A percentile compares a stretch with the other conserved stretches of the same genome.
These are phyloP conservation scores for Brassica incana DNA, from an alignment of 345 rosid genomes.

Conservation along the genomic window DNA sequence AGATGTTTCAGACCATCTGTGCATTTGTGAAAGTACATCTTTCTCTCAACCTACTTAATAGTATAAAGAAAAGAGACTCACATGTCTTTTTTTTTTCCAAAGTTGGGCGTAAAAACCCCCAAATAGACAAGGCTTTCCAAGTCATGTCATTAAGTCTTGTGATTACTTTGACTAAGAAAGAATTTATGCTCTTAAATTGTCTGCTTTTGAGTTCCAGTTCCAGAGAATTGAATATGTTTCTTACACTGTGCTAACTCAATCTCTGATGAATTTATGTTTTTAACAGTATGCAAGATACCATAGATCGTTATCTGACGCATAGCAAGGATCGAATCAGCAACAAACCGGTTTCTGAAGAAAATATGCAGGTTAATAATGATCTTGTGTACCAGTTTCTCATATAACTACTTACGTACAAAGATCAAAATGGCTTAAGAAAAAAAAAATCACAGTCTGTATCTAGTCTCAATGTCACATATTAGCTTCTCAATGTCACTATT, in stretches of 20 bases:
- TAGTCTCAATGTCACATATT: neutral
- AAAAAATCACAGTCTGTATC: neutral
- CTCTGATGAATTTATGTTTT: constrained; percentile 17
- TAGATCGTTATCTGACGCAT: constrained; percentile 53
- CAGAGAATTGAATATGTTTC: constrained; percentile 7
- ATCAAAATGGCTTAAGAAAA: neutral
- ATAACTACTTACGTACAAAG: neutral
- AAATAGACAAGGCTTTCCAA: constrained; percentile 6
- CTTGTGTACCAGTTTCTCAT: neutral
- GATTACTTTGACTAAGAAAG: neutral
- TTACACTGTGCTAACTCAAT: constrained; percentile 1
- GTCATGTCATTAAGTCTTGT: constrained; percentile 1
- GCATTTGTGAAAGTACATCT: constrained; percentile 11
- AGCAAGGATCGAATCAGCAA: constrained; percentile 43
- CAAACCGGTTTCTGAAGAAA: constrained; percentile 45
- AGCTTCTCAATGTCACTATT: neutral
- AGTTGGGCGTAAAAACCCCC: neutral
- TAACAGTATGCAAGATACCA: constrained; percentile 53
- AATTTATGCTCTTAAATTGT: neutral
- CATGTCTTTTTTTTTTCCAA: constrained; percentile 20
- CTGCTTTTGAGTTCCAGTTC: neutral
- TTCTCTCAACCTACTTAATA: constrained; percentile 16
- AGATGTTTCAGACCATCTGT: constrained; percentile 28
- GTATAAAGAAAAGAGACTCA: constrained; percentile 15
- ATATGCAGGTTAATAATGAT: constrained; percentile 45